A percentile compares a stretch with the other conserved stretches of the same genome.
phyloP scores from a whole-genome alignment of 1,284 basidiomycete species.

The Kwoniella shivajii region DNA sequence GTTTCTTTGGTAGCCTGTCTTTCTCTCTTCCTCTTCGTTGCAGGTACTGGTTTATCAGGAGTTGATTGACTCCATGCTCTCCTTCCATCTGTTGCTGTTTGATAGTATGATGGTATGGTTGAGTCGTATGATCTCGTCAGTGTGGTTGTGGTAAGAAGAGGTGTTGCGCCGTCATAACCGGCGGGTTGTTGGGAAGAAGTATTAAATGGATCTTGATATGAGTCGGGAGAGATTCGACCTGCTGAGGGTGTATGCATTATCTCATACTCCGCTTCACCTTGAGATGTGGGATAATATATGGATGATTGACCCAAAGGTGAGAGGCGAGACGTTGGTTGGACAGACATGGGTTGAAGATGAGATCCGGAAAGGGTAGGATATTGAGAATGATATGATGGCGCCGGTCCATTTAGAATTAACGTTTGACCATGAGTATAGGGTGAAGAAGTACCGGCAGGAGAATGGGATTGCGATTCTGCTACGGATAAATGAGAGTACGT shows the following conservation, averaged over 20 bases:
- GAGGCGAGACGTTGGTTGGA: conserved; percentile 15
- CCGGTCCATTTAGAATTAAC: conserved; percentile 12
- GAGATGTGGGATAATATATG: conserved; percentile 20
- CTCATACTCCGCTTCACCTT: conserved; percentile 22
- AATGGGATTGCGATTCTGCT: conserved; percentile 11
- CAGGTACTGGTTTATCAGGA: conserved; percentile 11
- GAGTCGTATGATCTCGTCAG: conserved; percentile 28
- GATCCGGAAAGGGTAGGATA: conserved; percentile 21
- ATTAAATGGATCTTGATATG: conserved; percentile 15
- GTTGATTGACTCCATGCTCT: conserved; percentile 17
- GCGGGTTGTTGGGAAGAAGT: conserved; percentile 8
- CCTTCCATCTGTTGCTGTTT: conserved; percentile 21
- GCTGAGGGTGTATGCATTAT: conserved; percentile 11
- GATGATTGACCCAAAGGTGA: conserved; percentile 18
- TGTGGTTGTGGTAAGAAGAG: conserved; percentile 24
- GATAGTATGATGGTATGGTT: conserved; percentile 36
- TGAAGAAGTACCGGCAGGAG: conserved; percentile 10
- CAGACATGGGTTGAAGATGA: conserved; percentile 22
- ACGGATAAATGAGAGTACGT: conserved; percentile 26
- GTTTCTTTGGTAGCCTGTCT: conserved; percentile 12
- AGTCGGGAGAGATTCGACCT: conserved; percentile 11
- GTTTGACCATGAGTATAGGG: conserved; percentile 24
- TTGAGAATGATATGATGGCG: conserved; percentile 15
- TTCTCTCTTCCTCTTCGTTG: conserved; percentile 20
- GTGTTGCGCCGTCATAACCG: conserved; percentile 13